A percentile compares a stretch with the other conserved stretches of the same genome.
These are phyloP conservation scores for Posidonia oceanica DNA, from an alignment of 116 monocot genomes.

Conservation along the genomic window DNA sequence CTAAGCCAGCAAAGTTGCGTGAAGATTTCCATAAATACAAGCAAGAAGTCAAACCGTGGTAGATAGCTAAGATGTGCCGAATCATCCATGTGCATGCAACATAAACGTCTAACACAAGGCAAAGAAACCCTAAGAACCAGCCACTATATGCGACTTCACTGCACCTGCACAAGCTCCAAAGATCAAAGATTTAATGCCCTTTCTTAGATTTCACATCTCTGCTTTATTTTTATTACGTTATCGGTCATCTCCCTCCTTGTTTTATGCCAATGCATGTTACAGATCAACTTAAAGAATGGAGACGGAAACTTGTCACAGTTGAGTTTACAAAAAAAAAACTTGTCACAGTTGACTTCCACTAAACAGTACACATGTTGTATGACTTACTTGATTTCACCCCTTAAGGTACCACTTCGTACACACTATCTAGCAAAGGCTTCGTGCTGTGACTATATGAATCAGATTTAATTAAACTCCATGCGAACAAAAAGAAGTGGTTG, in stretches of 20 bases:
- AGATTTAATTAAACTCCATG: background rate
- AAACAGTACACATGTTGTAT: background rate
- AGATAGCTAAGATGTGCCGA: too few species aligned
- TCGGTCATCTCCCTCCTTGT: background rate
- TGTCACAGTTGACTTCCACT: background rate
- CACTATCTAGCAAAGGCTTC: too few species aligned
- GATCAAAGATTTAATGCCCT: too few species aligned
- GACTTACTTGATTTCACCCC: background rate
- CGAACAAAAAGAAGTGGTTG: too few species aligned
- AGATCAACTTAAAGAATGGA: background rate
- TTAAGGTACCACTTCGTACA: background rate
- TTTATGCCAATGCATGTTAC: conserved; percentile 2
- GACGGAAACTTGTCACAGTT: background rate
- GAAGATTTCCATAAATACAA: too few species aligned
- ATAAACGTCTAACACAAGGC: background rate
- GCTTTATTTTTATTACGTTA: background rate
- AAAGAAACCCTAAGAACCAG: background rate
- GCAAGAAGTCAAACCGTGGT: too few species aligned
- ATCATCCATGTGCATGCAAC: conserved; percentile 7
- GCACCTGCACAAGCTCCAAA: background rate
- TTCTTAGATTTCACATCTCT: background rate
- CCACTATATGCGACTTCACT: background rate
- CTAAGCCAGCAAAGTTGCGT: too few species aligned
- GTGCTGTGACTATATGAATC: background rate
- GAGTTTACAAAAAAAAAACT: too few species aligned